A percentile compares a stretch with the other conserved stretches of the same genome.
phyloP scores from a whole-genome alignment of 495 filamentous ascomycete genomes.

The Daldinia bambusicola region DNA sequence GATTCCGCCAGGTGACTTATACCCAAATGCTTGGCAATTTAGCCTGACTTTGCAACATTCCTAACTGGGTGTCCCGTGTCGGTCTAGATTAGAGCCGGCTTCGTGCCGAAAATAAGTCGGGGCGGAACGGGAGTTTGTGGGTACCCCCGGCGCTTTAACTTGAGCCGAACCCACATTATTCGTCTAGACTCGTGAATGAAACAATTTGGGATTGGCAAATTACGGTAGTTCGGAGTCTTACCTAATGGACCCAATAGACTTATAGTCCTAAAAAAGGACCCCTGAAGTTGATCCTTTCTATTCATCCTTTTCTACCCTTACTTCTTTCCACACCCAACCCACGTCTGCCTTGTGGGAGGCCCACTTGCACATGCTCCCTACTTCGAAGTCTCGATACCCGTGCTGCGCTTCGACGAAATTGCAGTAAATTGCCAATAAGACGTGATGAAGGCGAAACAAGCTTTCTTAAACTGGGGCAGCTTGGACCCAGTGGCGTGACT shows the following conservation, averaged over 20 bases:
- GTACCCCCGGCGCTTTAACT: slow-evolving; percentile 35
- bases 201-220: slow-evolving; percentile 29
- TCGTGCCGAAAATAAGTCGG: slow-evolving; percentile 47
- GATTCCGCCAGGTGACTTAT: slow-evolving; percentile 36
- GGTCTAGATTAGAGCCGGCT: slow-evolving; percentile 38
- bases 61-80: slow-evolving; percentile 37
- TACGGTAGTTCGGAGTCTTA: slow-evolving; percentile 33
- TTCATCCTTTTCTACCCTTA: slow-evolving; percentile 8
- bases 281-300: slow-evolving; percentile 4
- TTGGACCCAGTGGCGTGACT: slow-evolving; percentile 42
- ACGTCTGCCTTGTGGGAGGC: slow-evolving; percentile 19
- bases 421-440: slow-evolving; percentile 39
- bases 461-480: slow-evolving; percentile 42
- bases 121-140: slow-evolving; percentile 40
- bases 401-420: slow-evolving; percentile 32
- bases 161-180: slow-evolving; percentile 36
- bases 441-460: slow-evolving; percentile 34
- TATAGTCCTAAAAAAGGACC: slow-evolving; percentile 11
- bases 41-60: slow-evolving; percentile 45
- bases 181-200: slow-evolving; percentile 26
- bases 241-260: too few species aligned
- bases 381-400: slow-evolving; percentile 31
- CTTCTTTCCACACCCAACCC: slow-evolving; percentile 34
- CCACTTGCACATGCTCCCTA: slow-evolving; percentile 43
- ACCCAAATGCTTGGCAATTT: slow-evolving; percentile 43